These are phyloP conservation scores for Scytalidium lignicola DNA, from an alignment of 2,329 filamentous ascomycete genomes.

Conservation along the genomic window DNA sequence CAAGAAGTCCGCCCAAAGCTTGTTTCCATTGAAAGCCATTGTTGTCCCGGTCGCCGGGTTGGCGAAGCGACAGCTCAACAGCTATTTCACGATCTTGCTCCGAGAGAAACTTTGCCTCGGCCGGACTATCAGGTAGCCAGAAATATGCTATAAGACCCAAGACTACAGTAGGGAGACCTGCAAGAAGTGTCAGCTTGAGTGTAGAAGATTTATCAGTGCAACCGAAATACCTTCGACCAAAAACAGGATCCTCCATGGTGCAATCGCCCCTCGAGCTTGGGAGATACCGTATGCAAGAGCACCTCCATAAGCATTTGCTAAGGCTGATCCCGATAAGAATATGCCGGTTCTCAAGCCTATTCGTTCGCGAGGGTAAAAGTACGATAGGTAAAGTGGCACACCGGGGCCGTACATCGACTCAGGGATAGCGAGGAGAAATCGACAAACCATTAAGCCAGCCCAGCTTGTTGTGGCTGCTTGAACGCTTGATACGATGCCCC, in stretches of 20 bases:
- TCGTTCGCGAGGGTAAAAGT: conserved; percentile 59
- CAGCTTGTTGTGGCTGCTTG: conserved; percentile 61
- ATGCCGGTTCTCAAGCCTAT: conserved; percentile 76
- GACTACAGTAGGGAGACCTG: conserved; percentile 64
- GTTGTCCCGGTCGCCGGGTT: conserved; percentile 6
- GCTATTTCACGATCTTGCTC: conserved; percentile 62
- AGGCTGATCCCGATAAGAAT: conserved; percentile 75
- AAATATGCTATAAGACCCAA: conserved; percentile 69
- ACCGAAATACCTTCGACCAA: conserved; percentile 58
- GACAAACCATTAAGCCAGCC: conserved; percentile 47
- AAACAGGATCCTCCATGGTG: conserved; percentile 76
- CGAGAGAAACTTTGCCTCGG: conserved; percentile 54
- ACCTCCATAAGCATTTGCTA: conserved; percentile 75
- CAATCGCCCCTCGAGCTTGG: conserved; percentile 57
- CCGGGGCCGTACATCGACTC: conserved; percentile 55
- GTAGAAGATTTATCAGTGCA: not conserved
- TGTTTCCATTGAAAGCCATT: conserved; percentile 46
- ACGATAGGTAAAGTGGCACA: conserved; percentile 54
- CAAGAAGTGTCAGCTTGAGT: not conserved
- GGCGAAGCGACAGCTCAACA: conserved; percentile 51
- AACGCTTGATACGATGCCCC: conserved; percentile 70
- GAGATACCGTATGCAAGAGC: conserved; percentile 72
- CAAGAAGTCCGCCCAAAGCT: conserved; percentile 51
- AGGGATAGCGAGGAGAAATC: conserved; percentile 50
- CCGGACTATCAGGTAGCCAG: conserved; percentile 69